Evolutionary conservation across 2,329 filamentous ascomycete species (phyloP).

Genomic region (Talaromyces sp.): DNA sequence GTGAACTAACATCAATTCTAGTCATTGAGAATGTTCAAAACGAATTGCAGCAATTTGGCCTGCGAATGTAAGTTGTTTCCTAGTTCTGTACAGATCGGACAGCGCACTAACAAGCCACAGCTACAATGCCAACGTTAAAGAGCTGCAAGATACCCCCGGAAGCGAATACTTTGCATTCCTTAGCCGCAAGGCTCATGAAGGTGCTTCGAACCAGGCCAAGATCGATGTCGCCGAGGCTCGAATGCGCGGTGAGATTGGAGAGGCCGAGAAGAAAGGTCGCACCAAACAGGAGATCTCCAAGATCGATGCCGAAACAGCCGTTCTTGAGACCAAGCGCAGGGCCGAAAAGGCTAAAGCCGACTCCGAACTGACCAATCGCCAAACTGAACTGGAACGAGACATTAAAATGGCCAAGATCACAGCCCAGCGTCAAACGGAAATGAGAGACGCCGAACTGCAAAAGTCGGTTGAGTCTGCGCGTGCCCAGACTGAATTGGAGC

Average conservation of each 20-base stretch:
- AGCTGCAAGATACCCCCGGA: conserved; percentile 74
- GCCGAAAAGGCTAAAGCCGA: conserved; percentile 75
- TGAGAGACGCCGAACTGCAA: conserved; percentile 74
- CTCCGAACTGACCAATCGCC: conserved; percentile 66
- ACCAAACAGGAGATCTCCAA: conserved; percentile 83
- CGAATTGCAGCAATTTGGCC: conserved; percentile 74
- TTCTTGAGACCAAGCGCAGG: conserved; percentile 78
- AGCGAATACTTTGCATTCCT: conserved; percentile 81
- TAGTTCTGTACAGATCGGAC: background rate
- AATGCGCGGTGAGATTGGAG: conserved; percentile 57
- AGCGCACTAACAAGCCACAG: conserved; percentile 38
- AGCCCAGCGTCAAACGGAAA: conserved; percentile 67
- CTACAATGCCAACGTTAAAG: conserved; percentile 75
- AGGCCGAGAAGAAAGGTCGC: conserved; percentile 71
- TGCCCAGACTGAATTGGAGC: conserved; percentile 73
- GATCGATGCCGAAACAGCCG: conserved; percentile 79
- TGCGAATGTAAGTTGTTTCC: conserved; percentile 54
- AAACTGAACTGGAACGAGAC: conserved; percentile 67
- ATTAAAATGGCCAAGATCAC: conserved; percentile 72
- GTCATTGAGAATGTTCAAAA: conserved; percentile 71
- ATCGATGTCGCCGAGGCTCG: conserved; percentile 56
- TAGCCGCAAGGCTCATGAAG: conserved; percentile 77
- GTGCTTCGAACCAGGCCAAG: conserved; percentile 73
- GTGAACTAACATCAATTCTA: conserved; percentile 18
- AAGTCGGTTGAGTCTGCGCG: conserved; percentile 71